Evolutionary conservation across 805 yeast species (phyloP).

Genomic region (Saccharomycopsis javanensis): DNA sequence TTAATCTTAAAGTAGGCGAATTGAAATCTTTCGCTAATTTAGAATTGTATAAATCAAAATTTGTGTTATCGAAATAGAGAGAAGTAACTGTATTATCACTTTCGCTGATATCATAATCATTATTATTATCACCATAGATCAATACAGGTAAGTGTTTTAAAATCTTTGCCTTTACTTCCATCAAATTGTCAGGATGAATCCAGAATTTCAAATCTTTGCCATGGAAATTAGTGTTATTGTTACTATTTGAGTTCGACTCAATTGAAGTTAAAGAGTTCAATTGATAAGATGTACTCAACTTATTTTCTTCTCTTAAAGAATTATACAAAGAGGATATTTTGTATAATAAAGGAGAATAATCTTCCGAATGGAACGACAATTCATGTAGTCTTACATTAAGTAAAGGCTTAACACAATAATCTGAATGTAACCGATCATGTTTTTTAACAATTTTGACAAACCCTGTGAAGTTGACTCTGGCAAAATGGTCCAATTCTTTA

Average conservation of each 20-base stretch:
- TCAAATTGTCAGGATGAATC: slow-evolving; percentile 93
- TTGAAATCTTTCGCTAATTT: slow-evolving; percentile 61
- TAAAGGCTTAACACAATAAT: slow-evolving; percentile 83
- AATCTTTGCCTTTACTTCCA: slow-evolving; percentile 96
- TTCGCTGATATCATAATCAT: slow-evolving; percentile 34
- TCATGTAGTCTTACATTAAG: slow-evolving; percentile 79
- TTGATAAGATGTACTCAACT: slow-evolving; percentile 23
- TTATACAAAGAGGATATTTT: slow-evolving; percentile 75
- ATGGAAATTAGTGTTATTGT: slow-evolving; percentile 26
- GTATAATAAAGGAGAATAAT: slow-evolving; percentile 82
- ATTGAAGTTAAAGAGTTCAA: slow-evolving; percentile 28
- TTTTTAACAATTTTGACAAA: slow-evolving; percentile 90
- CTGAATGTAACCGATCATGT: slow-evolving; percentile 84
- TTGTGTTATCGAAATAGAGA: slow-evolving; percentile 75
- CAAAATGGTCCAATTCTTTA: slow-evolving; percentile 80
- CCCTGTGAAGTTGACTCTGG: slow-evolving; percentile 89
- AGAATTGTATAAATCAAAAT: slow-evolving; percentile 78
- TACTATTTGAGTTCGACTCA: slow-evolving; percentile 23
- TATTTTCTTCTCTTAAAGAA: slow-evolving; percentile 60
- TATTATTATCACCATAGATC: slow-evolving; percentile 49
- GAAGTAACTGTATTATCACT: slow-evolving; percentile 80
- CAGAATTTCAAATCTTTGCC: slow-evolving; percentile 77
- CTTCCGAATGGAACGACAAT: slow-evolving; percentile 89
- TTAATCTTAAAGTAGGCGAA: slow-evolving; percentile 69
- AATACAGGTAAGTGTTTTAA: slow-evolving; percentile 88